Conservation (phyloP, 768 basidiomycete species). For the Saitozyma sp. region DNA sequence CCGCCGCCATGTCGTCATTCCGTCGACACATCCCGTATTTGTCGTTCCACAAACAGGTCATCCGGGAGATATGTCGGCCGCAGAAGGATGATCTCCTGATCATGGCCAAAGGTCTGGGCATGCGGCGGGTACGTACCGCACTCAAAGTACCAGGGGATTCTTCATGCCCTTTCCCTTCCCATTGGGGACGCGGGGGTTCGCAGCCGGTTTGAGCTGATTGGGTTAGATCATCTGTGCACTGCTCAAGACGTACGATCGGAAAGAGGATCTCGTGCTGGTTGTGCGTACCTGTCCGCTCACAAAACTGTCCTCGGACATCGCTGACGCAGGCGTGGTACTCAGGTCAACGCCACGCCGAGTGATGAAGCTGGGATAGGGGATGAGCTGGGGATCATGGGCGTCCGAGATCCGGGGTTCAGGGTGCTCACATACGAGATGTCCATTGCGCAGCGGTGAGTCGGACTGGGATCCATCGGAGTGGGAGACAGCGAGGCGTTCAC, state of each 20-base stretch:
- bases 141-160: too few species aligned
- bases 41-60: constrained; percentile 52
- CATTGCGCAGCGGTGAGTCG: constrained; percentile 71
- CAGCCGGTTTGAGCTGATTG: constrained; percentile 3
- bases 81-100: constrained; percentile 59
- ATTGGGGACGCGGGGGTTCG: too few species aligned
- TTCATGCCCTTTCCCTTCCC: too few species aligned
- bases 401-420: constrained; percentile 78
- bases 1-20: constrained; percentile 20
- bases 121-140: constrained; percentile 67
- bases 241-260: constrained; percentile 87
- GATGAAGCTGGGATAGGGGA: constrained; percentile 91
- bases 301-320: too few species aligned
- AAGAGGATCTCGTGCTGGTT: constrained; percentile 77
- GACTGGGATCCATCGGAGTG: neutral
- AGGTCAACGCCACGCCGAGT: constrained; percentile 60
- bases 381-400: constrained; percentile 88
- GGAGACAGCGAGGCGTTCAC: too few species aligned
- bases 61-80: constrained; percentile 52
- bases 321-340: neutral
- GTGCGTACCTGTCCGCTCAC: constrained; percentile 60
- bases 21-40: constrained; percentile 49
- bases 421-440: constrained; percentile 79
- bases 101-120: constrained; percentile 84
- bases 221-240: constrained; percentile 72